These are phyloP conservation scores for Cutaneotrichosporon sp. DNA, from an alignment of 1,284 basidiomycete genomes.

Conservation along the genomic window DNA sequence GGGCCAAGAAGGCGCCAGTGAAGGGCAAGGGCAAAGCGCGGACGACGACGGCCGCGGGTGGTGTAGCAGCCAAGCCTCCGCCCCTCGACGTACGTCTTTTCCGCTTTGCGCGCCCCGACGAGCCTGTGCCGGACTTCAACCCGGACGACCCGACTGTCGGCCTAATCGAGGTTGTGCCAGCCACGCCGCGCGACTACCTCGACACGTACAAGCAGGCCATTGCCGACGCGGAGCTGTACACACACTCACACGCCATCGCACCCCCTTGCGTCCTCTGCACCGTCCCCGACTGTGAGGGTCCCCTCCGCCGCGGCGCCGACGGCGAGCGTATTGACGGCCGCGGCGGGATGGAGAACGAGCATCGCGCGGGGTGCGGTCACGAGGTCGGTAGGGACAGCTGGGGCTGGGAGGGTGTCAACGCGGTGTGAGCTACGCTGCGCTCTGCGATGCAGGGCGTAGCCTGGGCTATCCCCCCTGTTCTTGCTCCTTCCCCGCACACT, in stretches of 20 bases:
- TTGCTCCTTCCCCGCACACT: too few species aligned
- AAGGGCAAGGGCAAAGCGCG: conserved; percentile 33
- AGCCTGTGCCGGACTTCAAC: conserved; percentile 17
- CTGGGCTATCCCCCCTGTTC: too few species aligned
- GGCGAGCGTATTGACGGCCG: conserved; percentile 44
- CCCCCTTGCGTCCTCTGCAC: conserved; percentile 42
- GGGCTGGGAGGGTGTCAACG: conserved; percentile 34
- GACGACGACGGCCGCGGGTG: conserved; percentile 10
- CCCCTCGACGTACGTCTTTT: conserved; percentile 41
- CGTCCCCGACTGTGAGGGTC: conserved; percentile 46
- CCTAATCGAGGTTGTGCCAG: conserved; percentile 28
- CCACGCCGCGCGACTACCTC: conserved; percentile 26
- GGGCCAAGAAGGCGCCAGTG: background rate
- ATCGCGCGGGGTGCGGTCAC: conserved; percentile 45
- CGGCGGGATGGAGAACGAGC: conserved; percentile 38
- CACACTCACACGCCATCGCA: conserved; percentile 22
- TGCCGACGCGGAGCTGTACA: conserved; percentile 33
- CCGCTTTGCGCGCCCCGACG: conserved; percentile 36
- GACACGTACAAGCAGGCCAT: conserved; percentile 28
- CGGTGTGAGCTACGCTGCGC: too few species aligned
- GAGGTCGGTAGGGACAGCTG: conserved; percentile 36
- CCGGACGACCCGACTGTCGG: conserved; percentile 29
- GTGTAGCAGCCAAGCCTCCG: conserved; percentile 23
- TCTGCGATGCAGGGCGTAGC: too few species aligned
- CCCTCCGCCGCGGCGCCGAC: conserved; percentile 39